Evolutionary conservation across 768 basidiomycete genomes (phyloP).

Genomic region (Chalciporus piperatus): DNA sequence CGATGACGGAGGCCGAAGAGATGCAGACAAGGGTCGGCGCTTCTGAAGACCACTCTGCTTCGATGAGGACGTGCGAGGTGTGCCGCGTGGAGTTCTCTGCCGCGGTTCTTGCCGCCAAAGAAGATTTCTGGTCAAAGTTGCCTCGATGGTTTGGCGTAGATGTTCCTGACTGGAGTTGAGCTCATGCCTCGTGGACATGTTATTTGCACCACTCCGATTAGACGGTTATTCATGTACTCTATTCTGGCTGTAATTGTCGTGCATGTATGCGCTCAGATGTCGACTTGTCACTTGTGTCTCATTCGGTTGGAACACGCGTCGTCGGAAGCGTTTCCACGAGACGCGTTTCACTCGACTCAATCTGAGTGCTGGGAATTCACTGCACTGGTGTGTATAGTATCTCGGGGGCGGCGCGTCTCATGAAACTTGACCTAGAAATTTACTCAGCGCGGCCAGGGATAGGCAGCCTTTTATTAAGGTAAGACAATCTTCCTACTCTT

Average conservation of each 20-base stretch:
- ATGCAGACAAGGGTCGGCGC: conserved; percentile 59
- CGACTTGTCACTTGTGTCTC: neutral
- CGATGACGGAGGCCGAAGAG: conserved; percentile 61
- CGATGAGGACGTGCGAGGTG: conserved; percentile 60
- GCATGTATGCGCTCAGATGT: neutral
- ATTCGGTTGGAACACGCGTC: too few species aligned
- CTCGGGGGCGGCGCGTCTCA: too few species aligned
- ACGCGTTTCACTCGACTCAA: too few species aligned
- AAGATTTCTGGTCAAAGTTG: conserved; percentile 63
- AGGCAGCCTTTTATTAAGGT: too few species aligned
- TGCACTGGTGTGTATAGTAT: too few species aligned
- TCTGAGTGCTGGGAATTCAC: too few species aligned
- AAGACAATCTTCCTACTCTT: too few species aligned
- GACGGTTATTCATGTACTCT: conserved; percentile 14
- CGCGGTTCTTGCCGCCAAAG: conserved; percentile 56
- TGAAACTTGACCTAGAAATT: too few species aligned
- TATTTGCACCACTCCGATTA: neutral
- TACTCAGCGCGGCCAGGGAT: too few species aligned
- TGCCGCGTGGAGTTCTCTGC: conserved; percentile 61
- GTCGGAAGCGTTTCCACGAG: neutral
- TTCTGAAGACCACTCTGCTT: conserved; percentile 39
- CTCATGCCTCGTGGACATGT: neutral
- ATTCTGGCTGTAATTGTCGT: neutral
- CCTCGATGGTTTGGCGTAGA: conserved; percentile 67
- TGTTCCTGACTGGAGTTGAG: conserved; percentile 37